These are phyloP conservation scores for Boechera retrofracta DNA, from an alignment of 345 rosid species.

Conservation along the genomic window DNA sequence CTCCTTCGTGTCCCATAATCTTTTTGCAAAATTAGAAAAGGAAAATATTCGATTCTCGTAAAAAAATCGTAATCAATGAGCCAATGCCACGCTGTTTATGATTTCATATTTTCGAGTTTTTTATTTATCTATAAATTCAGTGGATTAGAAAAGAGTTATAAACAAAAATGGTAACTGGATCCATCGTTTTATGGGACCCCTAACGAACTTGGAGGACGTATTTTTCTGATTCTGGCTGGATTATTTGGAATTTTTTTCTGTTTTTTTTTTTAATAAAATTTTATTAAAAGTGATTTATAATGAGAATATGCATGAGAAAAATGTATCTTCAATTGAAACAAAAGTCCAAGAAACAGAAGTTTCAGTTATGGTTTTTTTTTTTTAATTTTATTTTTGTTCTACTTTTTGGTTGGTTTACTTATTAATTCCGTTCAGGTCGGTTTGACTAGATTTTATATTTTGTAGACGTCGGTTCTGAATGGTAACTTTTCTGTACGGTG, in stretches of 20 bases:
- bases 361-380: neutral
- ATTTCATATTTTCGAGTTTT: slow-evolving; percentile 8
- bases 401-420: neutral
- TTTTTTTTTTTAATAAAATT: too few relatives aligned
- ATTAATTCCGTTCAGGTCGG: neutral
- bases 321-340: too few relatives aligned
- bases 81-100: slow-evolving; percentile 37
- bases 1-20: slow-evolving; percentile 20
- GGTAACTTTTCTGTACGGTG: too few relatives aligned
- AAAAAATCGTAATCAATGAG: too few relatives aligned
- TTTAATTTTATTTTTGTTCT: neutral
- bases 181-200: slow-evolving; percentile 38
- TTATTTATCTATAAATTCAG: neutral
- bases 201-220: slow-evolving; percentile 14
- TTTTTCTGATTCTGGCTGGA: slow-evolving; percentile 9
- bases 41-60: slow-evolving; percentile 33
- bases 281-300: neutral
- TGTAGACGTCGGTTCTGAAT: too few relatives aligned
- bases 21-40: slow-evolving; percentile 5
- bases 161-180: slow-evolving; percentile 37
- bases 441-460: neutral
- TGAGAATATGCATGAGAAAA: neutral
- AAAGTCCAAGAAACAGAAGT: neutral
- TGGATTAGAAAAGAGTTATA: slow-evolving; percentile 2
- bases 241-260: neutral